phyloP scores from a whole-genome alignment of 225 moss, liverwort and hornwort species.

The Pseudoscleropodium purum region DNA sequence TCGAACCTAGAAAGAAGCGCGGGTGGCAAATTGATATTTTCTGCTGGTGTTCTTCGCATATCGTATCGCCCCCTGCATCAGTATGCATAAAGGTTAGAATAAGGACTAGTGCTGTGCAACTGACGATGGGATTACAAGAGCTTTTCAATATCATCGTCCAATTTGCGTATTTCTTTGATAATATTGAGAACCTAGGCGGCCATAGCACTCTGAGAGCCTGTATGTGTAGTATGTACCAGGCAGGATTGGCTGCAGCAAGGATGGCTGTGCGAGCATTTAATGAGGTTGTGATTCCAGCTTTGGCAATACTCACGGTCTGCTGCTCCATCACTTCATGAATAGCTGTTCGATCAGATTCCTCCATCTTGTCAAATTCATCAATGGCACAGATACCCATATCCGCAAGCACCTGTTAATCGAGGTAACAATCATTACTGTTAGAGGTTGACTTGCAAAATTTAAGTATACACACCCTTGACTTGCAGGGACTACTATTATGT shows the following conservation, averaged over 20 bases:
- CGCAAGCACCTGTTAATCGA: constrained; percentile 64
- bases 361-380: constrained; percentile 99
- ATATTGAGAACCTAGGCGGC: too few species aligned
- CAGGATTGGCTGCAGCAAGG: constrained; percentile 97
- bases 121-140: background rate
- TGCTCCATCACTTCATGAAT: constrained; percentile 99
- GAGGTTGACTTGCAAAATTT: background rate
- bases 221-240: constrained; percentile 43
- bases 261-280: constrained; percentile 94
- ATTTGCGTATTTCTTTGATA: background rate
- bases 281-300: constrained; percentile 97
- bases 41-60: constrained; percentile 96
- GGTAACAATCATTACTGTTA: background rate
- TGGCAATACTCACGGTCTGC: constrained; percentile 98
- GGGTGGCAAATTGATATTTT: constrained; percentile 93
- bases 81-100: background rate
- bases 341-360: constrained; percentile 89
- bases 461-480: background rate
- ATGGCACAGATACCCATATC: constrained; percentile 98
- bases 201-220: background rate
- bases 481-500: background rate
- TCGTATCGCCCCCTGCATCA: constrained; percentile 83
- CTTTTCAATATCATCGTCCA: background rate
- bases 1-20: constrained; percentile 96
- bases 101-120: background rate